Evolutionary conservation across 1,284 basidiomycete species (phyloP), one percentile per base, ranked within the genome.

Genomic region (Neolentinus lepideus): DNA sequence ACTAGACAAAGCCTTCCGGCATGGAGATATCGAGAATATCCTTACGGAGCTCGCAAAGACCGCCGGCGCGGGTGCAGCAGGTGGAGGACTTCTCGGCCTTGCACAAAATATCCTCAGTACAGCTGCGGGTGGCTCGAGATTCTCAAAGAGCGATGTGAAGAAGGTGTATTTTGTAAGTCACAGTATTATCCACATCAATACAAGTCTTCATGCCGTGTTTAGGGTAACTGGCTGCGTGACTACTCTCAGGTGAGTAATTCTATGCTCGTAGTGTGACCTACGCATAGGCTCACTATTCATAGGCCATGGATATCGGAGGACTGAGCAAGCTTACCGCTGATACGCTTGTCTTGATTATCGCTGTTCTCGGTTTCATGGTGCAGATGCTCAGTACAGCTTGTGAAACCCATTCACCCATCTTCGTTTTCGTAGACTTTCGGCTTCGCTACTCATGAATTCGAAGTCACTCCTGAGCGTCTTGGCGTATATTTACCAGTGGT

Each of bases 231-330:
- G 82, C 69, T 85, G 55, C 70, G 83, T 59, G 80, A 84, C 64
- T 82, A 83, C 60, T 83, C 81, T 11, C 81, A 82, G 72, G 79
- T 78, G 61, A 47, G 58, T 53, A 12, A 27, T 27, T 29, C n/a
- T 16, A 25, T 25, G 19, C 8, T 21, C 38, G 12, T 43, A 46
- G 21, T 33, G 25, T 2, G 16, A 9, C 8, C 52, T 27, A 25
- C 24, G 33, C 46, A 26, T 19, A 38, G 1, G 14, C 8, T n/a
- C 2, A 52, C 50, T 54, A 66, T 68, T 60, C 71, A 64, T 63
- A 88, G 77, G 88, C 88, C 10, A 88, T 91, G 76, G 90, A 93
- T 70, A 87, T 92, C 55, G 88, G 84, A 36, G 84, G 84, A 4
- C 65, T 84, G 51, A 77, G 71, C 64, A 83, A 83, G 64, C 69